Evolutionary conservation across 768 basidiomycete species (phyloP), one percentile per base, ranked within the genome.

Genomic region (Dioszegia aurantiaca): DNA sequence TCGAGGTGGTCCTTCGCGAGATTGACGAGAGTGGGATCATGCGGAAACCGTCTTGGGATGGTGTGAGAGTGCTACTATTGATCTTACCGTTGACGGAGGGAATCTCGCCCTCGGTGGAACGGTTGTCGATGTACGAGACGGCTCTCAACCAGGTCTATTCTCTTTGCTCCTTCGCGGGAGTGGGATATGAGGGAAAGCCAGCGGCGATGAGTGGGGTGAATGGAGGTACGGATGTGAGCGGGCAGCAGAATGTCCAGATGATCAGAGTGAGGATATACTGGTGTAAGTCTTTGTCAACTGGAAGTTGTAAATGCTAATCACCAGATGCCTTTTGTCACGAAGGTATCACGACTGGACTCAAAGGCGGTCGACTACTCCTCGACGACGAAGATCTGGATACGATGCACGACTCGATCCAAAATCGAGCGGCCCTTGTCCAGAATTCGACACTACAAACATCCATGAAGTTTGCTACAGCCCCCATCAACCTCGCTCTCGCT

Each of bases 51-150:
- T 83, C 86, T 8, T 87, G 89, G 85, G 92, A 95, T 60, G 90
- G 91, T 3, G 86, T 91, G 21, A 82, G 89, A 31, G 84, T 83
- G 5, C 79, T 97, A 48, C 77, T 94, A 28, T 80, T 95, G 44
- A 78, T 91, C 28, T 78, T 90, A 57, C 91, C 92, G 6, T 80
- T 97, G 43, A 86, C 90, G 55, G 86, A 89, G 75, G 90, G 92
- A 92, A 68, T 81, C 11, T 79, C 79, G 48, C 70, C 77, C 19
- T 79, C 80, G 5, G 70, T 82, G 51, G 82, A 83, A 60, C 72
- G 82, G 31, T 64, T 82, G 65, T 79, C 84, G 1, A 88, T 91
- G 78, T 86, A 90, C 69, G 88, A 92, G 65, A 82, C 87, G 2
- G 84, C 88, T 0, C 77, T 94, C 40, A 86, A 84, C n/a, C 92